phyloP scores from a whole-genome alignment of 2,329 filamentous ascomycete species.

The Phyllosticta citrichinensis region DNA sequence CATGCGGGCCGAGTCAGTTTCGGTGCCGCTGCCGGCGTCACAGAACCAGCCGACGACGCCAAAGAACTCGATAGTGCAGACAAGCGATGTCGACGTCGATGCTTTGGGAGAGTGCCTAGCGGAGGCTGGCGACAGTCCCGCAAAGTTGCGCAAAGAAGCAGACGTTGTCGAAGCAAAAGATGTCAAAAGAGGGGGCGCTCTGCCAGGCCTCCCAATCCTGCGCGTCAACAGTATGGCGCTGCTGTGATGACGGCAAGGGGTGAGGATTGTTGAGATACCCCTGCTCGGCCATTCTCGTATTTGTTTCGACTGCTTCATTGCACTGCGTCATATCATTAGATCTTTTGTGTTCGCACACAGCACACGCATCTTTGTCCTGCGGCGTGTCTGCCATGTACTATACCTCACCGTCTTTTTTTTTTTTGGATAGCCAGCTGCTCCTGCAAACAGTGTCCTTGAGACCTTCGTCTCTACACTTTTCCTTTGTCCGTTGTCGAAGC shows the following conservation, averaged over 20 bases:
- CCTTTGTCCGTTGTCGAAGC: background rate
- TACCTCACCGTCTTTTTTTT: background rate
- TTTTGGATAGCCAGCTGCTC: background rate
- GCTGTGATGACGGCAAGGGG: background rate
- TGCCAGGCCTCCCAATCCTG: background rate
- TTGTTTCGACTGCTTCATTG: background rate
- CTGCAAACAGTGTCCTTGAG: background rate
- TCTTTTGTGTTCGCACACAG: background rate
- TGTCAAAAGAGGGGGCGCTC: background rate
- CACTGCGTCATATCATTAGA: background rate
- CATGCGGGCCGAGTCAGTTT: conserved; percentile 20
- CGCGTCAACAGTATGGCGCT: background rate
- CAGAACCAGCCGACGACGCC: conserved; percentile 19
- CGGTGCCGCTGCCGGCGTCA: background rate
- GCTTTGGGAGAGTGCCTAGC: conserved; percentile 27
- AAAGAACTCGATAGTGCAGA: conserved; percentile 21
- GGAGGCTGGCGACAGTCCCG: conserved; percentile 14
- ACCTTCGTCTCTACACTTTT: background rate
- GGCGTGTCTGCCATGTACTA: background rate
- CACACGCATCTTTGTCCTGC: background rate
- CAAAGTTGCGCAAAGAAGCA: background rate
- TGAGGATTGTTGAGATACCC: background rate
- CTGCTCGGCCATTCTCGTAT: background rate
- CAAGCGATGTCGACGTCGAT: conserved; percentile 26
- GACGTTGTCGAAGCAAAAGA: background rate